Base-by-base conservation (phyloP, 1,284 basidiomycete genomes). In the Singerocomus rubriflavus region DNA sequence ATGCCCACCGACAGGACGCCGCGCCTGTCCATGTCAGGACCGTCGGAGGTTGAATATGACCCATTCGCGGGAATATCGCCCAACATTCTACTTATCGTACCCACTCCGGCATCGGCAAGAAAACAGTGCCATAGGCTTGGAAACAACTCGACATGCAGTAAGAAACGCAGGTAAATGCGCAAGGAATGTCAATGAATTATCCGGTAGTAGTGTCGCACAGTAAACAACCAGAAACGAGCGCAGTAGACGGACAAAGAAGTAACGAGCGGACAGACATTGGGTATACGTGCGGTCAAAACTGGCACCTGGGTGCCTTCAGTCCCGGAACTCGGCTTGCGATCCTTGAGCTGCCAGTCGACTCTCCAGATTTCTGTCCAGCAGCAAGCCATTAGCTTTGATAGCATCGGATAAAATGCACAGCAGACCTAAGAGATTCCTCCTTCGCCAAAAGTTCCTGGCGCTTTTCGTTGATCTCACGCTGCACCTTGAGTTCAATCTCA, bases 401-500 rank as follows among this genome's bases (percentile, higher is more conserved):
- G 34, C 3, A 12, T n/a, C 39, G 55, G 31, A n/a, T 16, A 44
- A 10, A 13, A 25, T 16, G 5, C 6, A 9, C 31, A 32, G 63
- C 75, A 50, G 55, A 88, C 87, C 88, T 82, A 64, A 91, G 84
- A 35, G 88, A 88, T 71, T 95, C 93, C 70, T 95, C 93, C 71
- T 95, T 96, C 43, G 93, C 92, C 64, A 94, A 73, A 57, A 99
- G 74, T 71, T 99, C 96, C 71, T 99, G 97, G 66, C 95, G 81
- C 80, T 98, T 98, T 79, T 99, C 92, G 73, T 93, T 93, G 73
- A 99, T 96, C 79, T 99, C 97, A 54, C 97, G 85, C 73, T 98
- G 96, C 34, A 98, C 94, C 71, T 93, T 94, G 71, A 98, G 82
- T 70, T 99, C 97, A 70, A 98, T 94, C 75, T 99, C 97, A 62